Conservation (phyloP, 495 filamentous ascomycete species). For the Hypoxylon perforatum region DNA sequence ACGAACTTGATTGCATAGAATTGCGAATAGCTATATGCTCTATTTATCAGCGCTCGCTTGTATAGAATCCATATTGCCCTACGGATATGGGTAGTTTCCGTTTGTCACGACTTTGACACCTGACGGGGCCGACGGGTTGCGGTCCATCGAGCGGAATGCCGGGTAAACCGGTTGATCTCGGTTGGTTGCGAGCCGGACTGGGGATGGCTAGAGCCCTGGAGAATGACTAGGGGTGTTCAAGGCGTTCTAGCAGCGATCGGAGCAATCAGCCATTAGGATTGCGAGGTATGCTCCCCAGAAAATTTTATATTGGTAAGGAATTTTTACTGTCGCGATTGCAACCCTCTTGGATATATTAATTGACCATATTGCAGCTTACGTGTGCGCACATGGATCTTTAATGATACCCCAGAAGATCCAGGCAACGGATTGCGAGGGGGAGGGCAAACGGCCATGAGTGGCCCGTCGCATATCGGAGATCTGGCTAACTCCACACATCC, state of each 20-base stretch:
- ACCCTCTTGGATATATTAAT: slow-evolving; percentile 25
- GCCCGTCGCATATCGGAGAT: slow-evolving; percentile 24
- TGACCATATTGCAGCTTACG: slow-evolving; percentile 40
- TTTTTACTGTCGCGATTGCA: slow-evolving; percentile 21
- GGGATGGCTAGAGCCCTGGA: neutral
- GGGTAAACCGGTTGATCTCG: slow-evolving; percentile 44
- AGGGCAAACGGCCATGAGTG: neutral
- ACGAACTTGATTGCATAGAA: slow-evolving; percentile 28
- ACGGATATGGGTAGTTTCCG: slow-evolving; percentile 33
- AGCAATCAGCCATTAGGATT: slow-evolving; percentile 30
- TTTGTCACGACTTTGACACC: slow-evolving; percentile 33
- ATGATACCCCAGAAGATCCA: slow-evolving; percentile 31
- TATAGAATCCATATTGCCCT: slow-evolving; percentile 23
- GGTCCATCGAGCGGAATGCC: slow-evolving; percentile 28
- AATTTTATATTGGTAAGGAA: slow-evolving; percentile 31
- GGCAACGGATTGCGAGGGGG: slow-evolving; percentile 32
- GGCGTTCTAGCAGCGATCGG: slow-evolving; percentile 11
- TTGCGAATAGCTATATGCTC: slow-evolving; percentile 21
- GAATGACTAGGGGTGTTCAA: too few species aligned
- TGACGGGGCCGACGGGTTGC: slow-evolving; percentile 27
- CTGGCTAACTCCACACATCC: slow-evolving; percentile 6
- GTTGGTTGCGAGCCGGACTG: slow-evolving; percentile 13
- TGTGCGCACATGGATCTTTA: slow-evolving; percentile 36
- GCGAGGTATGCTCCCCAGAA: slow-evolving; percentile 29
- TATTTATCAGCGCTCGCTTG: slow-evolving; percentile 16